phyloP scores from a whole-genome alignment of 495 filamentous ascomycete genomes.

The Friedmanniomyces endolithicus region DNA sequence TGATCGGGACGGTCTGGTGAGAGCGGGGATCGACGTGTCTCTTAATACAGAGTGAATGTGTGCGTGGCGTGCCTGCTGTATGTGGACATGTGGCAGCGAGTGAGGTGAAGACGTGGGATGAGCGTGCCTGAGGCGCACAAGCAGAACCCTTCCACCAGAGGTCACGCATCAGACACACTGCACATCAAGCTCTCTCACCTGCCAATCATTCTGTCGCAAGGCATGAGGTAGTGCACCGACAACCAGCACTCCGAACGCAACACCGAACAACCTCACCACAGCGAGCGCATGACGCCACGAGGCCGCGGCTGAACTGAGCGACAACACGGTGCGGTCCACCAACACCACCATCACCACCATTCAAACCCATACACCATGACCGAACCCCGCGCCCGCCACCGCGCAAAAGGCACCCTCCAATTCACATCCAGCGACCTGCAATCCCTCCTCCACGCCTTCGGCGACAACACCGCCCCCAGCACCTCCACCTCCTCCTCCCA shows the following conservation, averaged over 20 bases:
- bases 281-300: no score
- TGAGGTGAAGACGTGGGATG: background rate
- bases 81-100: background rate
- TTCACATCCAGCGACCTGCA: constrained; percentile 7
- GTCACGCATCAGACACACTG: no score
- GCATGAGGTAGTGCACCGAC: no score
- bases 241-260: no score
- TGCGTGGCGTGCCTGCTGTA: background rate
- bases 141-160: no score
- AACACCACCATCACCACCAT: constrained; percentile 1
- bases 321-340: background rate
- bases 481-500: constrained; percentile 33
- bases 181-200: no score
- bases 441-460: constrained; percentile 72
- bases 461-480: constrained; percentile 53
- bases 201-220: no score
- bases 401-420: constrained; percentile 69
- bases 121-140: no score
- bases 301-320: no score
- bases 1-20: background rate
- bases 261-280: no score
- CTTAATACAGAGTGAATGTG: background rate
- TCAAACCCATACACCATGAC: constrained; percentile 19
- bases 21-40: background rate
- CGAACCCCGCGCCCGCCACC: constrained; percentile 37